Percentiles rank a stretch among this genome's conserved stretches.
Evolutionary conservation across 768 basidiomycete genomes (phyloP).

Genomic region (Bullera alba): DNA sequence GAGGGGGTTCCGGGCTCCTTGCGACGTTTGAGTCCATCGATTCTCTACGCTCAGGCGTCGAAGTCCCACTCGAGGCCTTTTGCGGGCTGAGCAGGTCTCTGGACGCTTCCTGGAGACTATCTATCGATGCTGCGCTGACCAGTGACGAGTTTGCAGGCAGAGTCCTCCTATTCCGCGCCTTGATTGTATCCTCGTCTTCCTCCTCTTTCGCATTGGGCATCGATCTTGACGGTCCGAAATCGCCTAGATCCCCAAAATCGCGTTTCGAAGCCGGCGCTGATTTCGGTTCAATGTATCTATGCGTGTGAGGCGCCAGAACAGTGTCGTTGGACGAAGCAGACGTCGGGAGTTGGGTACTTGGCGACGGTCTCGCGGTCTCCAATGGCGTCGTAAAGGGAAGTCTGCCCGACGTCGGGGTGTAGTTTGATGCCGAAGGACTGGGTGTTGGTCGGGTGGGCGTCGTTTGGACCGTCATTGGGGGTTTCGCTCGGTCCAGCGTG

Average conservation of each 20-base stretch:
- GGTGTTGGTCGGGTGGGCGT: conserved; percentile 1
- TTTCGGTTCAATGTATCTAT: not conserved
- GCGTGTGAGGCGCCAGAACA: too few species aligned
- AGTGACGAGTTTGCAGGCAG: conserved; percentile 17
- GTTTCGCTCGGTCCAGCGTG: not conserved
- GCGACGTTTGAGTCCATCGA: conserved; percentile 3
- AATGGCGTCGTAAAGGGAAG: not conserved
- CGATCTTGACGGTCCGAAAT: not conserved
- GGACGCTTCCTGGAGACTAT: not conserved
- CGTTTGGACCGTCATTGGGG: not conserved
- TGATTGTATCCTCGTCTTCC: conserved; percentile 14
- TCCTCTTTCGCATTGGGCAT: not conserved
- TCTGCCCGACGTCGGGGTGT: conserved; percentile 4
- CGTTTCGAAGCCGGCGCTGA: conserved; percentile 25
- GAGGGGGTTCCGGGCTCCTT: conserved; percentile 31
- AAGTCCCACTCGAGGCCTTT: not conserved
- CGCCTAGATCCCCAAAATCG: conserved; percentile 14
- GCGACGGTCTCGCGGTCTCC: not conserved
- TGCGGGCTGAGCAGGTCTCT: conserved; percentile 9
- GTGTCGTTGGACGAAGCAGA: not conserved
- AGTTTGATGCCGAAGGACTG: not conserved
- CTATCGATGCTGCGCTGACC: conserved; percentile 6
- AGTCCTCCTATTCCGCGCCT: conserved; percentile 15
- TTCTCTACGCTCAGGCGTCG: conserved; percentile 1
- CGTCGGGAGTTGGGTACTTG: not conserved